These are phyloP conservation scores for Buxus sempervirens DNA, from an alignment of 164 flowering plant genomes.

Conservation along the genomic window DNA sequence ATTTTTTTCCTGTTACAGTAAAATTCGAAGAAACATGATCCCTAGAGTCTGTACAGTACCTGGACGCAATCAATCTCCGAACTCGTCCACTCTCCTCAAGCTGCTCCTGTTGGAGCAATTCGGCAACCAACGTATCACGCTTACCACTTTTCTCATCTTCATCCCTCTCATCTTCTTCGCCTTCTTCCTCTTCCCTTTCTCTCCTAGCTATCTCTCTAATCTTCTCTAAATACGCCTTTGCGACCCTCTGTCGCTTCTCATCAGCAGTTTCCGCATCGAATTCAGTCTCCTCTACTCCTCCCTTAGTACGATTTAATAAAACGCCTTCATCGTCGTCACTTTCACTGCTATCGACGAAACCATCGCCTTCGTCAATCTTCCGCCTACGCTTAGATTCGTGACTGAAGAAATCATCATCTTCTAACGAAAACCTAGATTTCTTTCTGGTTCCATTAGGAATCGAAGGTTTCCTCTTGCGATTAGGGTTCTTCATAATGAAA, in stretches of 20 bases:
- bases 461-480: conserved; percentile 25
- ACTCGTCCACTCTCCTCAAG: conserved; percentile 76
- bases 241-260: conserved; percentile 55
- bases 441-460: conserved; percentile 17
- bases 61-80: conserved; percentile 64
- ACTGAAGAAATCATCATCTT: conserved; percentile 43
- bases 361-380: conserved; percentile 28
- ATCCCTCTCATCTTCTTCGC: conserved; percentile 24
- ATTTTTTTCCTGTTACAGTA: neutral
- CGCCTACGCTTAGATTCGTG: conserved; percentile 28
- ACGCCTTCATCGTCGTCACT: conserved; percentile 26
- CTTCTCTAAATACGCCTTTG: conserved; percentile 31
- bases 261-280: conserved; percentile 45
- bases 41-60: conserved; percentile 39
- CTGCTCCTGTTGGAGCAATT: conserved; percentile 66
- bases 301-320: conserved; percentile 13
- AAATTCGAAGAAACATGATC: neutral
- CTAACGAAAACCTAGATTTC: conserved; percentile 22
- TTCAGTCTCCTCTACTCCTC: conserved; percentile 34
- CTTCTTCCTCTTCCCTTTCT: conserved; percentile 35
- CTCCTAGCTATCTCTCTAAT: conserved; percentile 23
- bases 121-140: conserved; percentile 51
- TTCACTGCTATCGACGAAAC: conserved; percentile 27
- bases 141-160: conserved; percentile 36
- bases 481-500: conserved; percentile 13